Evolutionary conservation across 306 rosid species (phyloP), one percentile per base, ranked within the genome.

Genomic region (Rubus idaeus): DNA sequence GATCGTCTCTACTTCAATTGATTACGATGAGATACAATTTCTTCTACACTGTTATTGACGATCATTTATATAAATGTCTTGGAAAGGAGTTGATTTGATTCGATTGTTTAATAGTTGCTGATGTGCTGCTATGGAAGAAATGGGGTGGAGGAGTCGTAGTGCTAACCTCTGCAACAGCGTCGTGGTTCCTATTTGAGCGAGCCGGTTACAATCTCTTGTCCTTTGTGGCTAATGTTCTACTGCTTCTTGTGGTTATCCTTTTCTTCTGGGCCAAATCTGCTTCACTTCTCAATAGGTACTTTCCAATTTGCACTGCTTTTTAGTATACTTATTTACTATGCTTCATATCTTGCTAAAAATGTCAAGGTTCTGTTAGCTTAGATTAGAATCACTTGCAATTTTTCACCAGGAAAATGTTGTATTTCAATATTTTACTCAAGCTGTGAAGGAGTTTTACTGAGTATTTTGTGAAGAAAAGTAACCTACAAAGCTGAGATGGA

Each of bases 211-310:
- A 89, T 79, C 83, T 88, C 71, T 64, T 96, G 62, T 90, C 99
- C 14, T 96, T 96, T 79, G 94, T 78, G 30, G 87, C 98, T 57
- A 92, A 96, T 91, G 99, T 96, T 57, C 75, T 90, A 5, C 85
- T 92, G 84, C 93, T 95, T 49, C 97, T 95, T 23, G 91, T 95
- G n/a, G 77, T 86, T 42, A 92, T 95, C 71, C 91, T 96, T 61
- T 96, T 96, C 70, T 79, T 91, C 74, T 96, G 99, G 99, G 98
- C 94, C 68, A 92, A 92, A 88, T 89, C 99, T 75, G 99, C 99
- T 78, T 86, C 93, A 64, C 96, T 96, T 80, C 97, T 96, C 79
- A 92, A 96, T 75, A 88, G 99, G 98, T 90, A 83, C 40, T 49
- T 42, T 77, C 20, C 45, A 21, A 66, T 37, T 40, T 44, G 5